Percentiles rank a stretch among this genome's conserved stretches.
Evolutionary conservation across 495 filamentous ascomycete species (phyloP).

Genomic region (Neurospora cerealis): DNA sequence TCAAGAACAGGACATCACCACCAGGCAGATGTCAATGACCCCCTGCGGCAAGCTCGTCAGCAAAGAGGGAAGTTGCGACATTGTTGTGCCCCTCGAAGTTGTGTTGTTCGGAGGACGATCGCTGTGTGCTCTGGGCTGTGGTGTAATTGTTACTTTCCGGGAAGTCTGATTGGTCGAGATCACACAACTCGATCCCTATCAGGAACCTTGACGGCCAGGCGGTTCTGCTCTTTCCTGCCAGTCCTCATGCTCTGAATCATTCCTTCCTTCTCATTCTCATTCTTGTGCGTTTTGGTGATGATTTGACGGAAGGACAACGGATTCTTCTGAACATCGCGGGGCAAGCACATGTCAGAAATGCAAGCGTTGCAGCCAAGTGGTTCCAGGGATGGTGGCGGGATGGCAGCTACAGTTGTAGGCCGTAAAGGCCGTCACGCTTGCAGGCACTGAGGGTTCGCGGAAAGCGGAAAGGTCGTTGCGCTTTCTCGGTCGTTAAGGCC

Average conservation of each 20-base stretch:
- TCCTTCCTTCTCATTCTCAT: neutral
- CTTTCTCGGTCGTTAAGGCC: neutral
- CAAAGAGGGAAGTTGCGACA: neutral
- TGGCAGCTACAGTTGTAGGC: neutral
- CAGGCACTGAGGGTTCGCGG: neutral
- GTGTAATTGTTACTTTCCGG: neutral
- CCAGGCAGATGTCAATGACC: neutral
- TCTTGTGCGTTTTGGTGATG: neutral
- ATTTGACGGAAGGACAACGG: neutral
- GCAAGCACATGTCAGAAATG: neutral
- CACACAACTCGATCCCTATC: neutral
- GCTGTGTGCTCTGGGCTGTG: neutral
- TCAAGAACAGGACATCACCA: neutral
- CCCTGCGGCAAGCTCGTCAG: neutral
- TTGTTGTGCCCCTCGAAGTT: neutral
- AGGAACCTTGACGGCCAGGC: neutral
- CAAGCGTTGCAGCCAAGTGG: neutral
- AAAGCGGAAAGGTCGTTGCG: neutral
- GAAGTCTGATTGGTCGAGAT: neutral
- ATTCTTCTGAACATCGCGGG: neutral
- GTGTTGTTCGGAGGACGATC: neutral
- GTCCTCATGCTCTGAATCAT: neutral
- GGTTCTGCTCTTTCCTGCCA: neutral
- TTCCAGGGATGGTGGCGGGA: neutral
- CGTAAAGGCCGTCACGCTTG: neutral